Percentiles rank a stretch among this genome's conserved stretches.
These are phyloP conservation scores for Kalmusia sp. DNA, from an alignment of 2,329 filamentous ascomycete species.

Conservation along the genomic window DNA sequence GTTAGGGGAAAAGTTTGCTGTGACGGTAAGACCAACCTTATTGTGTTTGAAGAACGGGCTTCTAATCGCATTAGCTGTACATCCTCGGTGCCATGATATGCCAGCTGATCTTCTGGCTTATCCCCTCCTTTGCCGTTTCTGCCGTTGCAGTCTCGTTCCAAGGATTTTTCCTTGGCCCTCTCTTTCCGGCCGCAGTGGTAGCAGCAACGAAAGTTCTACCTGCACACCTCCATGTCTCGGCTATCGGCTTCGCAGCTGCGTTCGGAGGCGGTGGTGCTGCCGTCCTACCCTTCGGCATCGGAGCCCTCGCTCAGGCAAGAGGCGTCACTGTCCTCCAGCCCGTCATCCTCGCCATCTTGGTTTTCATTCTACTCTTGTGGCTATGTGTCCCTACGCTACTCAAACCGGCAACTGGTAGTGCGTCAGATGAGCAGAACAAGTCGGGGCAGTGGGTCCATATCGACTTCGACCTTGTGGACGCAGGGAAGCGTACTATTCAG, in stretches of 20 bases:
- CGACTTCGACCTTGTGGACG: slow-evolving; percentile 28
- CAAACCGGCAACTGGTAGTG: slow-evolving; percentile 16
- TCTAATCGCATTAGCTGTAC: slow-evolving; percentile 60
- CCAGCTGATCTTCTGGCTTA: slow-evolving; percentile 78
- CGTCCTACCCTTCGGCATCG: slow-evolving; percentile 67
- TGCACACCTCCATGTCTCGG: slow-evolving; percentile 73
- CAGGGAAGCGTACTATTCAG: slow-evolving; percentile 22
- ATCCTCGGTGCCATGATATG: slow-evolving; percentile 66
- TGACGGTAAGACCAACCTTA: slow-evolving; percentile 40
- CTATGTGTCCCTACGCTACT: slow-evolving; percentile 33
- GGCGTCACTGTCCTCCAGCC: slow-evolving; percentile 65
- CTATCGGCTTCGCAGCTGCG: slow-evolving; percentile 78
- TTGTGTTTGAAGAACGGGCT: not conserved
- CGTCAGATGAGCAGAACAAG: not conserved
- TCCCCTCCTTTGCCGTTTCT: slow-evolving; percentile 74
- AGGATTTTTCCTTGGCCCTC: slow-evolving; percentile 78
- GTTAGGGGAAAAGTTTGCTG: slow-evolving; percentile 70
- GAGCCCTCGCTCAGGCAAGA: slow-evolving; percentile 67
- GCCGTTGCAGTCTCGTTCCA: slow-evolving; percentile 73
- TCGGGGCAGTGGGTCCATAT: slow-evolving; percentile 23
- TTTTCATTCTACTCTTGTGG: slow-evolving; percentile 59
- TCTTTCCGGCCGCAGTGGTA: slow-evolving; percentile 77
- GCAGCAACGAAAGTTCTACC: slow-evolving; percentile 76
- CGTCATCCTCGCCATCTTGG: slow-evolving; percentile 60
- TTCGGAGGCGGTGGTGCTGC: slow-evolving; percentile 76